phyloP scores from a whole-genome alignment of 495 filamentous ascomycete species.

The Tuber indicum region DNA sequence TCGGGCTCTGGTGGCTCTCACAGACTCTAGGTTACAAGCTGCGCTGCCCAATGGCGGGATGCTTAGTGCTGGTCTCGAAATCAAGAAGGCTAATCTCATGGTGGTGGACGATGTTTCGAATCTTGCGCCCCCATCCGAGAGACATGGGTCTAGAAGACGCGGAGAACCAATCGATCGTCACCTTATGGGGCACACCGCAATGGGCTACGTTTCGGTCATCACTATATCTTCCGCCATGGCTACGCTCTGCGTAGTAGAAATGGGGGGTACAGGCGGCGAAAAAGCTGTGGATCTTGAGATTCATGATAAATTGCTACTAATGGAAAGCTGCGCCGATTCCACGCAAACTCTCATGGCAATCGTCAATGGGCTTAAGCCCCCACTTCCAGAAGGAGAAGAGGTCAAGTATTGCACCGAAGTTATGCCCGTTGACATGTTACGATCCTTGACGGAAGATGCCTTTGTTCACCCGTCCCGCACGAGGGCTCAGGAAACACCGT shows the following conservation, averaged over 20 bases:
- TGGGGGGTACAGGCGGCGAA: slow-evolving; percentile 48
- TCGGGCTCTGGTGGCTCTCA: slow-evolving; percentile 69
- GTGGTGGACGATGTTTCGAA: slow-evolving; percentile 69
- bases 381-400: slow-evolving; percentile 68
- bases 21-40: slow-evolving; percentile 63
- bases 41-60: slow-evolving; percentile 56
- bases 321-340: slow-evolving; percentile 95
- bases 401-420: slow-evolving; percentile 83
- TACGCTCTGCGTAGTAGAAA: slow-evolving; percentile 52
- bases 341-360: slow-evolving; percentile 84
- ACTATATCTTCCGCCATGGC: slow-evolving; percentile 73
- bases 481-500: slow-evolving; percentile 1
- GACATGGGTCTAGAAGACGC: slow-evolving; percentile 17
- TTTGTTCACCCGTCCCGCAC: slow-evolving; percentile 46
- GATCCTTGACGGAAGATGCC: slow-evolving; percentile 79
- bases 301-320: slow-evolving; percentile 73
- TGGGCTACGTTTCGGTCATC: slow-evolving; percentile 77
- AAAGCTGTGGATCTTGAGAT: slow-evolving; percentile 73
- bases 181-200: slow-evolving; percentile 56
- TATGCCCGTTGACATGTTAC: slow-evolving; percentile 79
- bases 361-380: slow-evolving; percentile 73
- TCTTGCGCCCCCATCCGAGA: slow-evolving; percentile 30
- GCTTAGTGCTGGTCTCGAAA: slow-evolving; percentile 55
- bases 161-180: slow-evolving; percentile 49
- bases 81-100: slow-evolving; percentile 74